Base-by-base conservation (phyloP, 306 rosid genomes). In the apple (Malus domestica) region DNA sequence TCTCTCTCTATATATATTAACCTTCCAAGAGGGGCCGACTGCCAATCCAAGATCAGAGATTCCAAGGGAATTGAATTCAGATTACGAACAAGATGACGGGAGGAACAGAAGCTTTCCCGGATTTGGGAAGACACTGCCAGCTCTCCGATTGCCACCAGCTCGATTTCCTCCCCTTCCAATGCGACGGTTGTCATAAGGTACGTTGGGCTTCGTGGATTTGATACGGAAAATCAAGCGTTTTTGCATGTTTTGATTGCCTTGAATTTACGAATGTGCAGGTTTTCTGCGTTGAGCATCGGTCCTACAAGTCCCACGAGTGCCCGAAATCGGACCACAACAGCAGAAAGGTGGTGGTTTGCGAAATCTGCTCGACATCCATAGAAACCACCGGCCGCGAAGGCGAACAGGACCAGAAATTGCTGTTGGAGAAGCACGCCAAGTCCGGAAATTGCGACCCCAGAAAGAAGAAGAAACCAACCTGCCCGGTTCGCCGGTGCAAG, bases 41-140 rank as follows among this genome's bases (percentile, higher is more conserved):
- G 40, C 40, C 40, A 35, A 35, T 35, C 40, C 40, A 35, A 35
- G 40, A 35, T 1, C 40, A 0, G 40, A 35, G 40, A 35, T 35
- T 35, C 2, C 40, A 35, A 35, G 40, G 40, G 40, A 35, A 35
- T 35, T 35, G 40, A 35, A 35, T 35, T 35, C 40, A 35, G 44
- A 40, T 40, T 49, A 49, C 55, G 55, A 49, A 14, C 55, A 49
- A 18, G 55, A 93, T 91, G 94, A 88, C 78, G 23, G 97, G 97
- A 52, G 98, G 97, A 80, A 90, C 97, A 8, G 92, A 89, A 86
- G 98, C 97, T 80, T 95, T 95, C 12, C 97, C 96, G 10, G 96
- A 95, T 82, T 87, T 95, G 77, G 97, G 97, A 18, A 79, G 76
- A 68, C 97, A 95, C 79, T 95, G 98, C 79, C 91, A 95, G 30